Percentiles rank a stretch among this genome's conserved stretches.
Conservation (phyloP, 192 early-diverging fungal genomes). For the Umbelopsis isabellina region DNA sequence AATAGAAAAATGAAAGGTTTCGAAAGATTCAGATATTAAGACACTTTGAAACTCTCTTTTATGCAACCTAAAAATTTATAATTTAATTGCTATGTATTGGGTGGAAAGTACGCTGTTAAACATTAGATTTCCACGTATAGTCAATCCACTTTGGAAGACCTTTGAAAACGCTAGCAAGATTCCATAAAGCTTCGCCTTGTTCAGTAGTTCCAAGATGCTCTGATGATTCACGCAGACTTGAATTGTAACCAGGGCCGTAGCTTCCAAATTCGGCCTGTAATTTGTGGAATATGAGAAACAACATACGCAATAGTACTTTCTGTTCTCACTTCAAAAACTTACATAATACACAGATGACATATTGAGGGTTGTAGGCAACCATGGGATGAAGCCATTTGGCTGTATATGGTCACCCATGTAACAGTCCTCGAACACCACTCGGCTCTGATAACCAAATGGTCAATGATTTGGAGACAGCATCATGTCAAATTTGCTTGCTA, state of each 20-base stretch:
- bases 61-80: too few relatives aligned
- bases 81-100: too few relatives aligned
- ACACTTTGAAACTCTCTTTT: too few relatives aligned
- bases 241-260: constrained; percentile 23
- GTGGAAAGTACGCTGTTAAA: not conserved
- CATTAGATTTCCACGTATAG: not conserved
- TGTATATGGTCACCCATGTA: constrained; percentile 22
- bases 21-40: too few relatives aligned
- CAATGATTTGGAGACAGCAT: not conserved
- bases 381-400: constrained; percentile 4
- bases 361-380: constrained; percentile 16
- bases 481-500: too few relatives aligned
- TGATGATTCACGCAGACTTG: constrained; percentile 2
- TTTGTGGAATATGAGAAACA: not conserved
- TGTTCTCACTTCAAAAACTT: not conserved
- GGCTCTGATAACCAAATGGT: not conserved
- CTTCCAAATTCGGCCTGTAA: constrained; percentile 20
- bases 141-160: constrained; percentile 17
- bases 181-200: constrained; percentile 7
- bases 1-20: not conserved
- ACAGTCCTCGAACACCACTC: constrained; percentile 15
- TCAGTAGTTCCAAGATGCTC: constrained; percentile 21
- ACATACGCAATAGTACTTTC: not conserved
- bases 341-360: constrained; percentile 4
- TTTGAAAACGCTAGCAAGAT: constrained; percentile 12